Evolutionary conservation across 169 alveolate genomes (phyloP).

Genomic region (Pseudocohnilembus persalinus): DNA sequence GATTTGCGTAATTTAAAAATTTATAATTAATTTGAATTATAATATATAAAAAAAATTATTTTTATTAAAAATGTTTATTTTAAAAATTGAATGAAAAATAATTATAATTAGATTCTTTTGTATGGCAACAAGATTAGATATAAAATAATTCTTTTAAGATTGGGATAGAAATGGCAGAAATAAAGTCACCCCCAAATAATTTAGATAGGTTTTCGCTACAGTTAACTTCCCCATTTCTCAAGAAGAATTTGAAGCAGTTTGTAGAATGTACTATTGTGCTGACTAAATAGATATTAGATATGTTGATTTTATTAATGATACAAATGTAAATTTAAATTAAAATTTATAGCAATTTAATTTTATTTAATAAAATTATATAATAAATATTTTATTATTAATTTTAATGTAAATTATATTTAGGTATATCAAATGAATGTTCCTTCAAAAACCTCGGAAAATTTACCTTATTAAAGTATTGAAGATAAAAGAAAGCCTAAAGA

Average conservation of each 20-base stretch:
- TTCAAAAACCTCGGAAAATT: not conserved
- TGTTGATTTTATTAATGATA: conserved; percentile 67
- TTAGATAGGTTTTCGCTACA: conserved; percentile 71
- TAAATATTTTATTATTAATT: too few relatives aligned
- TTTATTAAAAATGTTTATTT: conserved; percentile 19
- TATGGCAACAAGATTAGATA: conserved; percentile 66
- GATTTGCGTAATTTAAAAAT: conserved; percentile 35
- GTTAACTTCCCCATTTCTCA: conserved; percentile 65
- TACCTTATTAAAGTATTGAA: conserved; percentile 12
- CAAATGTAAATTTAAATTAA: conserved; percentile 27
- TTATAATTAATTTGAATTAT: too few relatives aligned
- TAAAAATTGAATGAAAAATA: not conserved
- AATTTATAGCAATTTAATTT: not conserved
- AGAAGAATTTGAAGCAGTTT: conserved; percentile 63
- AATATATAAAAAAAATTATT: too few relatives aligned
- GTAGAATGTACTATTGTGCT: conserved; percentile 58
- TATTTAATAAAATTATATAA: too few relatives aligned
- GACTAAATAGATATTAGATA: conserved; percentile 64
- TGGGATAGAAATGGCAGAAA: conserved; percentile 73
- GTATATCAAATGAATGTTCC: not conserved
- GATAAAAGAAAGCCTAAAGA: conserved; percentile 27
- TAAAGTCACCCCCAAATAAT: conserved; percentile 74
- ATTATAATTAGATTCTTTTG: conserved; percentile 28
- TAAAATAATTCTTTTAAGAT: conserved; percentile 79
- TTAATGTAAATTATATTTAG: not conserved